Conservation (phyloP, 2,329 filamentous ascomycete species). For the Arachnopeziza araneosa region DNA sequence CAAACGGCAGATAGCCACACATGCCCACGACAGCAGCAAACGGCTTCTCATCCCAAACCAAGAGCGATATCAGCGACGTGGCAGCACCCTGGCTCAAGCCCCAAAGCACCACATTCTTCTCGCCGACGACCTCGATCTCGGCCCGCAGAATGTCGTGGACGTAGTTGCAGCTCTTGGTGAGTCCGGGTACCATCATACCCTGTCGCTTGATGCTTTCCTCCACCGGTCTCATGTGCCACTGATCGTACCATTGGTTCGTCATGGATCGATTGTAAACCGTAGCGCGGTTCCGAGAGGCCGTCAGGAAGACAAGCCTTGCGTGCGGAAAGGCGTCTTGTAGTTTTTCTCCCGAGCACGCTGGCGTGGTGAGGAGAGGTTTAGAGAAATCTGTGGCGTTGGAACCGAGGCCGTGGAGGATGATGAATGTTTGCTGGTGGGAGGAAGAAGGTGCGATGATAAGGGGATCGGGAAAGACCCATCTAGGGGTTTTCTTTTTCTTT, state of each 20-base stretch:
- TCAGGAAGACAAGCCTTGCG: slow-evolving; percentile 47
- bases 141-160: slow-evolving; percentile 34
- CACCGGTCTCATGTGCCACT: slow-evolving; percentile 27
- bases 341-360: slow-evolving; percentile 16
- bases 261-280: slow-evolving; percentile 35
- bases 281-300: slow-evolving; percentile 38
- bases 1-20: slow-evolving; percentile 42
- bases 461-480: no score
- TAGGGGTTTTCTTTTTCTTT: background rate
- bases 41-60: slow-evolving; percentile 39
- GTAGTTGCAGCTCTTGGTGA: slow-evolving; percentile 35
- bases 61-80: slow-evolving; percentile 36
- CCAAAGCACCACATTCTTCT: slow-evolving; percentile 39
- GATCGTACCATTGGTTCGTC: slow-evolving; percentile 44
- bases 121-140: slow-evolving; percentile 36
- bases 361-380: slow-evolving; percentile 32
- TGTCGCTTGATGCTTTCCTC: slow-evolving; percentile 23
- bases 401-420: slow-evolving; percentile 47
- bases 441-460: no score
- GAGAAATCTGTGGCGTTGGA: slow-evolving; percentile 37
- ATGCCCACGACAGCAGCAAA: slow-evolving; percentile 39
- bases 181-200: slow-evolving; percentile 16
- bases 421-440: slow-evolving; percentile 39
- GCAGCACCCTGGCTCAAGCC: slow-evolving; percentile 52
- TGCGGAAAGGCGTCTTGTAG: slow-evolving; percentile 35